Evolutionary conservation across 495 filamentous ascomycete species (phyloP), one percentile per base, ranked within the genome.

Genomic region (Aspergillus nidulans): DNA sequence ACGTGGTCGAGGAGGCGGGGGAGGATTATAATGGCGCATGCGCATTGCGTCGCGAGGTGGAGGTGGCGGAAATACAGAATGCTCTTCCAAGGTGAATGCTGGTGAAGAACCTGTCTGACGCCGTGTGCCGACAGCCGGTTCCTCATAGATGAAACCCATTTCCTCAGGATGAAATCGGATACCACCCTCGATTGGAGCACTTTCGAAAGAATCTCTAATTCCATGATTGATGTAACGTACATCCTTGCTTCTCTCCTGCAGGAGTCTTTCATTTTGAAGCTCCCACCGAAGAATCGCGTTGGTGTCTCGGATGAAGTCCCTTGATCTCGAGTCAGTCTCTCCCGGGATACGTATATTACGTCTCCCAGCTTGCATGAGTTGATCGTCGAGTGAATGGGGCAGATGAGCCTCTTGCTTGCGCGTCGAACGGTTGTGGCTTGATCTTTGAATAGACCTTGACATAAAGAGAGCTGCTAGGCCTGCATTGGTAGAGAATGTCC

Each of bases 401-500:
- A 67, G 13, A 5, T 50, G 55, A 34, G 55, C 46, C 12, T n/a
- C 48, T 16, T 6, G 41, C 52, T 41, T 65, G 0, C 15, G 24
- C 16, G 26, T 1, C 25, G 24, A 26, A 15, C 24, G 49, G 19
- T 1, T 13, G n/a, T 40, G 48, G 13, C 30, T 12, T 10, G 30
- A 34, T 12, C 15, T 34, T 12, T 2, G 30, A 2, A 18, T 4
- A 18, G 36, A 18, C 12, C 36, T 39, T 16, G 36, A 16, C 36
- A 26, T 55, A 24, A 19, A 42, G 24, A 57, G 40, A 28, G 61
- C 55, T 28, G 61, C 53, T 26, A 62, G 39, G 20, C 61, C 60
- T n/a, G 61, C 60, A 49, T 65, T 53, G 16, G 73, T 74, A 6
- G 67, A 67, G 55, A 80, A 82, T 9, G 77, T 82, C 18, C 79